Percentiles rank a stretch among this genome's conserved stretches.
Evolutionary conservation across 129 eudicot species (phyloP).

Genomic region (carrot (Daucus carota)): DNA sequence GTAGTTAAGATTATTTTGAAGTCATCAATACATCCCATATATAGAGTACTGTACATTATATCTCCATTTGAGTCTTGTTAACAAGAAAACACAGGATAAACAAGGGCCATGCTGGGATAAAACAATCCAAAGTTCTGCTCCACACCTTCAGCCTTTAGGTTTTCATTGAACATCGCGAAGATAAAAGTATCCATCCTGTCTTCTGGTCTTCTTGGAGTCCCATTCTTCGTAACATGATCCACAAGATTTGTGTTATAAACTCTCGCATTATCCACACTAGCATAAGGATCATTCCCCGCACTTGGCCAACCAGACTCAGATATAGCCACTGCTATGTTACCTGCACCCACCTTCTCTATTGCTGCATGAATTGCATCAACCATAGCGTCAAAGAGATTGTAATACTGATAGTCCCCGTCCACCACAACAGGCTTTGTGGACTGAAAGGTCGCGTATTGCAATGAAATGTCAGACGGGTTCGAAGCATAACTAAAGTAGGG

Average conservation of each 20-base stretch:
- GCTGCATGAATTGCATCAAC: slow-evolving; percentile 21
- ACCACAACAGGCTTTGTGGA: neutral
- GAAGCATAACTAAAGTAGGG: neutral
- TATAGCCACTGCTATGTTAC: neutral
- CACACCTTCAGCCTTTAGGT: slow-evolving; percentile 26
- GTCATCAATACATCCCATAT: too few species aligned
- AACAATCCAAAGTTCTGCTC: slow-evolving; percentile 43
- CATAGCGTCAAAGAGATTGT: slow-evolving; percentile 13
- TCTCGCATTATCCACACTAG: neutral
- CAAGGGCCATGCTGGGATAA: slow-evolving; percentile 28
- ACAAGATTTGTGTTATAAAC: neutral
- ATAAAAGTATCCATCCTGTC: slow-evolving; percentile 27
- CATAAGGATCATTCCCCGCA: slow-evolving; percentile 10
- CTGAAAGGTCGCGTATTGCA: neutral
- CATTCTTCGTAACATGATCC: neutral
- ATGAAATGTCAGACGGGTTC: neutral
- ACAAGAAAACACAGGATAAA: slow-evolving; percentile 19
- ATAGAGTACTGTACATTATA: too few species aligned
- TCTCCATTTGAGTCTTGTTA: neutral
- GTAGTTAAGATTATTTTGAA: too few species aligned
- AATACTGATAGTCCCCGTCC: neutral
- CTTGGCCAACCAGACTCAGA: slow-evolving; percentile 27
- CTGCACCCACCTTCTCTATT: slow-evolving; percentile 6
- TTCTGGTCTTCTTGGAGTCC: slow-evolving; percentile 16
- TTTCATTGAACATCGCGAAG: slow-evolving; percentile 36